Evolutionary conservation across 306 rosid genomes (phyloP), one percentile per base, ranked within the genome.

Genomic region (Vigna radiata): DNA sequence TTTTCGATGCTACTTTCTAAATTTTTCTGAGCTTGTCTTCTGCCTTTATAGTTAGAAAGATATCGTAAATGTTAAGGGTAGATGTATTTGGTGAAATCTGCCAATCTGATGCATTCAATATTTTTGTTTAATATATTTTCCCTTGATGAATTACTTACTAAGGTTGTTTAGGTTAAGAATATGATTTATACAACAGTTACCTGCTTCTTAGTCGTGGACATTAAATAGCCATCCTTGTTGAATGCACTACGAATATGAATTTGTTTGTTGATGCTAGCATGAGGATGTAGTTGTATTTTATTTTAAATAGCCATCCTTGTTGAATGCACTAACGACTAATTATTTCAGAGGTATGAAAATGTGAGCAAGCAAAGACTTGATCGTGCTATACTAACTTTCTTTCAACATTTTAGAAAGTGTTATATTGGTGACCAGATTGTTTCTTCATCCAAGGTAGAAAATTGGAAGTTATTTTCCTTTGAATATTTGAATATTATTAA

Each of bases 301-400:
- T 41, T 75, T 41, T 59, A 60, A 66, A 18, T 48, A 25, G 39
- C 55, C 55, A 36, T 77, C 44, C 63, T 67, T 54, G 37, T 44
- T 44, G 70, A 29, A 68, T 46, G 14, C n/a, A 48, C 77, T 67
- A 60, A 41, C 9, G 46, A 41, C 2, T 41, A 9, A 49, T 60
- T 19, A 73, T 33, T 69, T 47, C 68, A 85, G 88, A 85, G 88
- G 70, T 74, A 78, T 62, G 81, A 46, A 68, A 75, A 54, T 11
- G 48, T 74, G 41, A 85, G 81, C 78, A 85, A 85, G 68, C 88
- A 85, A 78, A 85, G 88, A 81, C 85, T 85, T 77, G 88, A 85
- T 81, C 85, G 85, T 11, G 88, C 88, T 13, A 63, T 85, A 46
- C 79, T 85, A 36, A 78, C 81, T 11, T 85, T 85, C 41, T 63